Evolutionary conservation across 23 red algal species (phyloP), one percentile per base, ranked within the genome.

Genomic region (Gracilaria domingensis): DNA sequence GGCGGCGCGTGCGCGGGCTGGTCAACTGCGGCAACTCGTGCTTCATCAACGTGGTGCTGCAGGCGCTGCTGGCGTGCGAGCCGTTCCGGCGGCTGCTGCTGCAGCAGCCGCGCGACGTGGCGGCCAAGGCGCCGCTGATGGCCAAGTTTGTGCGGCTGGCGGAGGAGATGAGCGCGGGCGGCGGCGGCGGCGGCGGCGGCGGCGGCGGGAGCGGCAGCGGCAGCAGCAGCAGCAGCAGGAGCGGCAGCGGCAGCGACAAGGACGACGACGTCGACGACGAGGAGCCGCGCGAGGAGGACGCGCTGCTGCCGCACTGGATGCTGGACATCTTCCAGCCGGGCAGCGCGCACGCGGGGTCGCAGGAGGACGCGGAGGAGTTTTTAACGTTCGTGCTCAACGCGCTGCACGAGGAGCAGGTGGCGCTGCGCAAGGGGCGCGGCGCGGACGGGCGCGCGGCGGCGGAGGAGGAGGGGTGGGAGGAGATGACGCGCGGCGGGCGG

Each of bases 331-430:
- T 93, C 17, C 76, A 72, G 18, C 55, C 75, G 86, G 38, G 48
- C 11, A 67, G 42, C 42, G 42, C 54, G 51, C 29, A 53, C 20
- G 66, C 29, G 21, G 50, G 94, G 29, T 78, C 80, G 58, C 96
- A 98, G 67, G 93, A 98, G 80, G 96, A 98, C 58, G 93, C 96
- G 26, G 89, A 95, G 47, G 96, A 98, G 88, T 93, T 98, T 71
- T 74, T 98, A 17, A 96, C 82, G 39, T 87, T 83, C 45, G 67
- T 96, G 53, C 86, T 98, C 24, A 89, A 98, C 74, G 83, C 66
- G 51, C 61, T 98, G 44, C 96, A 98, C 74, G 93, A 95, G 59
- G 96, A 98, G 79, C 34, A 90, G 38, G 74, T 95, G 25, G 47
- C 47, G 12, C 25, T 95, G 96, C 73, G 61, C 36, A 44, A 72